Conservation (phyloP, 2,329 filamentous ascomycete genomes). For the Fusarium continuum region DNA sequence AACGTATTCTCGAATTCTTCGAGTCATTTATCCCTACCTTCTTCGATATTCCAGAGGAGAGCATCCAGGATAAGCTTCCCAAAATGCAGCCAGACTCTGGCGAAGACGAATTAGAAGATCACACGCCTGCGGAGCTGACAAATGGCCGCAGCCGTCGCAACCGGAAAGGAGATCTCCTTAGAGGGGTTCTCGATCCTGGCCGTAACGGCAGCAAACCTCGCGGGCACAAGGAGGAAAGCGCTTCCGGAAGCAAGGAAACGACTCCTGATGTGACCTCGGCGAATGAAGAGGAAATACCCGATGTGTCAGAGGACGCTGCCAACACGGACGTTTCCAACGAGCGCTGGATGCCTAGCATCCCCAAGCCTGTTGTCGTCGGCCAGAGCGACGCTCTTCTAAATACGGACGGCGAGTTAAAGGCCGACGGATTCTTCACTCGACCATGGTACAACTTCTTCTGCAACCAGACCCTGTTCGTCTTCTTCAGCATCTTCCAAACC, state of each 20-base stretch:
- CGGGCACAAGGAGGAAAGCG: conserved; percentile 80
- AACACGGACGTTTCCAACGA: conserved; percentile 71
- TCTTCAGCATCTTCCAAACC: conserved; percentile 93
- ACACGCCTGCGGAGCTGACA: conserved; percentile 74
- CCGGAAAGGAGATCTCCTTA: conserved; percentile 82
- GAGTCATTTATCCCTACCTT: conserved; percentile 79
- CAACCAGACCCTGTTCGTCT: conserved; percentile 91
- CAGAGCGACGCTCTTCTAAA: conserved; percentile 64
- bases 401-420: conserved; percentile 72
- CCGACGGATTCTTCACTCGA: conserved; percentile 82
- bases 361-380: conserved; percentile 62
- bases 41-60: conserved; percentile 78
- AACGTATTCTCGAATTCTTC: conserved; percentile 78
- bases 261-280: conserved; percentile 85
- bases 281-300: conserved; percentile 78
- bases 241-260: conserved; percentile 85
- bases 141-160: conserved; percentile 75
- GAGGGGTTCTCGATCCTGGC: conserved; percentile 83
- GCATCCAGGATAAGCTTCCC: conserved; percentile 71
- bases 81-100: conserved; percentile 76
- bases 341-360: conserved; percentile 70
- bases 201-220: conserved; percentile 76
- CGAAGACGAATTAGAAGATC: conserved; percentile 81
- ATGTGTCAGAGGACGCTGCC: conserved; percentile 65
- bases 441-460: conserved; percentile 89